Base-by-base conservation (phyloP, 2,329 filamentous ascomycete species). In the Cyphellophora attinorum region DNA sequence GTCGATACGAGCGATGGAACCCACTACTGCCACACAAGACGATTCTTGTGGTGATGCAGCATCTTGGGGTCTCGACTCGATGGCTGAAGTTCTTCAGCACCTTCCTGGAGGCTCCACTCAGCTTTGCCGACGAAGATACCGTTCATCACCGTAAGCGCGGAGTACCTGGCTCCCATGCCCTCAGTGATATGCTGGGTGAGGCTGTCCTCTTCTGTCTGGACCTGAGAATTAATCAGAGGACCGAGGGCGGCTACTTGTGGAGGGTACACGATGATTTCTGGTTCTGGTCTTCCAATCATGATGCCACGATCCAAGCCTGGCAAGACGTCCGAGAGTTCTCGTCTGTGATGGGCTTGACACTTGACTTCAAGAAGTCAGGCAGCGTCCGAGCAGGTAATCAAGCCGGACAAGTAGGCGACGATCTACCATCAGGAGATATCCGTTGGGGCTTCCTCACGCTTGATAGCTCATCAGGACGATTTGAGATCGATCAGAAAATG, bases 211-310 rank as follows among this genome's bases (percentile, higher is more conserved):
- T 81, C 47, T 76, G 72, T 39, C 67, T 81, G 45, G 78, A 81
- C 48, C 76, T 74, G 47, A 64, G 75, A 0, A 66, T 81, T 36
- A 81, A 79, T 37, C 67, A 72, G 39, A 55, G 59, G 2, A 74
- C 76, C 0, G 47, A 55, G 8, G 21, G 21, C 14, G 33, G 28
- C 29, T 34, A 44, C 25, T 53, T 81, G 8, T 76, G 76, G 51
- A 70, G 78, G 10, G 60, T 79, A 23, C 68, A 79, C 33, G 77
- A 80, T 42, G 75, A 81, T 43, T 62, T 80, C 33, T 81, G 76
- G 76, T 75, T 80, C 50, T 81, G 76, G 75, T 25, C 21, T n/a
- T 67, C 69, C 6, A 61, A 72, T 5, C 67, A 76, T 31, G 42
- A 58, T 3, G 61, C 58, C 3, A 71, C 69, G n/a, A 61, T 67